Evolutionary conservation across 1,284 basidiomycete species (phyloP).

Genomic region (Bondarzewia mesenterica): DNA sequence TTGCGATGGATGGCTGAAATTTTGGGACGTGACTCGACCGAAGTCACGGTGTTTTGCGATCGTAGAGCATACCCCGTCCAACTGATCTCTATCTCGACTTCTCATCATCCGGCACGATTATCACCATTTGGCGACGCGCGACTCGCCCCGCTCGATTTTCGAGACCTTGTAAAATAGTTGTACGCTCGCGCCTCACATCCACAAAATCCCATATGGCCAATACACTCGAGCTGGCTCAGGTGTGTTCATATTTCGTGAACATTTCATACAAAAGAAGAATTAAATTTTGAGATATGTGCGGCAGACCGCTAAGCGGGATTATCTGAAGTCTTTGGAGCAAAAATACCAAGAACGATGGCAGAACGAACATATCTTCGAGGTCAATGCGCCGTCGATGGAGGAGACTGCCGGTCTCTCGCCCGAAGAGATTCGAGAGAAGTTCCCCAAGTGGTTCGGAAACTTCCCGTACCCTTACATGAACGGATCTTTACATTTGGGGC

Average conservation of each 20-base stretch:
- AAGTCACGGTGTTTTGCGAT: background rate
- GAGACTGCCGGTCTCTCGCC: constrained; percentile 57
- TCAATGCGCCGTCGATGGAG: constrained; percentile 69
- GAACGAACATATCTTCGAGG: constrained; percentile 69
- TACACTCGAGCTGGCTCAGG: constrained; percentile 28
- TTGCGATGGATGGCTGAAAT: constrained; percentile 1
- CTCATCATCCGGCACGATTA: constrained; percentile 8
- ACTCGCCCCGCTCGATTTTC: constrained; percentile 9
- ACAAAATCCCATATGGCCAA: constrained; percentile 8
- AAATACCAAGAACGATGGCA: constrained; percentile 82
- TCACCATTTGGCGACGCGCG: constrained; percentile 8
- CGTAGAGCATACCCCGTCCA: background rate
- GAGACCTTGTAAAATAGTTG: constrained; percentile 15
- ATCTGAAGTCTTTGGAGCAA: constrained; percentile 76
- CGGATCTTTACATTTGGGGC: constrained; percentile 93
- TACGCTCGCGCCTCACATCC: constrained; percentile 6
- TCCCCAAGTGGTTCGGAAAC: constrained; percentile 96
- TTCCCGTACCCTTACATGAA: constrained; percentile 99
- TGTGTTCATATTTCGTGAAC: constrained; percentile 7
- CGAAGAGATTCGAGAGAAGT: constrained; percentile 60
- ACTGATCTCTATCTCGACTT: constrained; percentile 7
- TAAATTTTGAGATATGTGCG: background rate
- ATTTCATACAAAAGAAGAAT: background rate
- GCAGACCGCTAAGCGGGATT: constrained; percentile 90
- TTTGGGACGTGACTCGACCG: background rate